Base-by-base conservation (phyloP, 495 filamentous ascomycete species). In the Penicillium steckii region DNA sequence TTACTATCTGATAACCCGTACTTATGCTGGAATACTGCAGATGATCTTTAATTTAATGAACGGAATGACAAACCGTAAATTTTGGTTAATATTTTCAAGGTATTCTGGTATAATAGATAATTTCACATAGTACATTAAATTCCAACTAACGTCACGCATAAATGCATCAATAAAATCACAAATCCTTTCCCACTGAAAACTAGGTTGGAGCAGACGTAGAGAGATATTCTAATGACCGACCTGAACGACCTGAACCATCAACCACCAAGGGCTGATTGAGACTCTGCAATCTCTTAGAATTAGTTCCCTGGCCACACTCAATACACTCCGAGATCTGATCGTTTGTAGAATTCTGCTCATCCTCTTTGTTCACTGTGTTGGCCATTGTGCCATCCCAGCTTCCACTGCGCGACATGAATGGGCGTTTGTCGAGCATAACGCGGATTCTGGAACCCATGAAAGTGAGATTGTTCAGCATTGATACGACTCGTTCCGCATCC, bases 231-330 rank as follows among this genome's bases (percentile, higher is more conserved):
- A 56, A 53, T 26, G 55, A 56, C 46, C 19, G 46, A 8, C 43
- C 52, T 52, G 40, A 46, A 13, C 54, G 19, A 6, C 70, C 69
- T 21, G 70, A 74, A 9, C 72, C 72, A 55, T 75, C 72, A 17
- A 75, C 64, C 1, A 75, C 72, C 19, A 75, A 38, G 5, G 72
- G 72, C 43, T 61, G 61, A 32, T 52, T 57, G 22, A 41, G 49
- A 19, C 61, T 61, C 13, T 29, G 17, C 5, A 33, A 3, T 33
- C 55, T 60, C 8, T 37, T 46, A 29, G 5, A 3, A 22, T n/a
- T 15, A n/a, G 17, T 17, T 32, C 41, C 30, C n/a, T 48, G 17
- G 10, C 18, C 37, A 44, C 15, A 37, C 10, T 47, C 27, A 22
- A 22, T 38, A 33, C 13, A 44, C 22, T 50, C 46, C 5, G 52